Evolutionary conservation across 768 basidiomycete genomes (phyloP), one percentile per base, ranked within the genome.

Genomic region (Naematelia aurantialba): DNA sequence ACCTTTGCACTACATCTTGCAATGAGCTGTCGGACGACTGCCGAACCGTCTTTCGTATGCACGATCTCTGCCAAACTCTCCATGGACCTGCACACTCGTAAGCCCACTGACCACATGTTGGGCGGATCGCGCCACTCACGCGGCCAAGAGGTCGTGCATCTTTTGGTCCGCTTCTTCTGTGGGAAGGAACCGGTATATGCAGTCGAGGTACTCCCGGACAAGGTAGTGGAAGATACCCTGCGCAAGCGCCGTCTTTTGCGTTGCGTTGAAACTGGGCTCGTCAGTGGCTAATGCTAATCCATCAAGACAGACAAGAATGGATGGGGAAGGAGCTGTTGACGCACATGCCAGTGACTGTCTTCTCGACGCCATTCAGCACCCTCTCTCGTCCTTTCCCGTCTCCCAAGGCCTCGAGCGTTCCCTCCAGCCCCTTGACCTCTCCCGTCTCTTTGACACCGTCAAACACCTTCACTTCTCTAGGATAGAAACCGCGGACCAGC

Each of bases 41-140:
- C 85, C 59, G 89, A 89, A 19, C 92, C 92, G 66, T 94, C 89
- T 70, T 85, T 90, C 14, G 92, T 97, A 69, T 97, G 92, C 0
- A 92, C 89, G 82, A 94, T 89, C 72, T 96, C 92, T 0, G 91
- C 87, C 5, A 94, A 80, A 19, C 87, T 82, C 44, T 94, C 91
- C 62, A 89, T 85, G 66, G 88, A 89, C 52, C 89, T 90, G 61
- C 24, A 14, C 10, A 17, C 34, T 17, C n/a, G n/a, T n/a, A n/a
- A n/a, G n/a, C n/a, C n/a, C n/a, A n/a, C n/a, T n/a, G n/a, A n/a
- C n/a, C n/a, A n/a, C n/a, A n/a, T n/a, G n/a, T n/a, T n/a, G n/a
- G n/a, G n/a, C n/a, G n/a, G n/a, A n/a, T n/a, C n/a, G n/a, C n/a
- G n/a, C n/a, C n/a, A 72, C 81, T 60, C 60, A 91, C 86, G 81